These are phyloP conservation scores for Fusarium pseudoanthophilum DNA, from an alignment of 2,329 filamentous ascomycete genomes.

Conservation along the genomic window DNA sequence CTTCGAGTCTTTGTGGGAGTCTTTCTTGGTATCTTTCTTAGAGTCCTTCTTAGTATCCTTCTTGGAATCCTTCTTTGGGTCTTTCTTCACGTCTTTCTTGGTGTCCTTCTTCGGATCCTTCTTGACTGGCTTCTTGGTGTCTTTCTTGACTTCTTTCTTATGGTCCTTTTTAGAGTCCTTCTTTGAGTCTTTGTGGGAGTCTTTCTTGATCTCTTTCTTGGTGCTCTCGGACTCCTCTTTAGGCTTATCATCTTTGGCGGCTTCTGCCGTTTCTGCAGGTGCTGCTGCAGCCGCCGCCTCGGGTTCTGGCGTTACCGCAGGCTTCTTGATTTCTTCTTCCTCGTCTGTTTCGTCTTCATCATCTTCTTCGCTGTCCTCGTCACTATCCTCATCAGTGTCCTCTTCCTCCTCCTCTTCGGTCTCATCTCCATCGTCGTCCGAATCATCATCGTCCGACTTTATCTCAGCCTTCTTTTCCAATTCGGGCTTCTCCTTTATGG, in stretches of 20 bases:
- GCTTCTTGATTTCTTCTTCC: conserved; percentile 29
- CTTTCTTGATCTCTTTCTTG: background rate
- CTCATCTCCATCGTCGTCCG: conserved; percentile 12
- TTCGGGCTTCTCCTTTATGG: conserved; percentile 53
- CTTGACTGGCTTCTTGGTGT: background rate
- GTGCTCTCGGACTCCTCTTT: conserved; percentile 4
- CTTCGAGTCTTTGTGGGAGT: background rate
- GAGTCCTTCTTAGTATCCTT: background rate
- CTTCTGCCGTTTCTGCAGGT: background rate
- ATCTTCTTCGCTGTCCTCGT: conserved; percentile 18
- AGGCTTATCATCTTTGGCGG: conserved; percentile 17
- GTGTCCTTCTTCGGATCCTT: background rate
- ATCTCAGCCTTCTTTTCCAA: conserved; percentile 50
- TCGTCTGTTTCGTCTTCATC: conserved; percentile 30
- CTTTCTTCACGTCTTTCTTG: conserved; percentile 12
- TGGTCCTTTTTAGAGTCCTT: conserved; percentile 13
- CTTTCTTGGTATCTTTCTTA: background rate
- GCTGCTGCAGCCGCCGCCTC: background rate
- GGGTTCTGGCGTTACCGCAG: background rate
- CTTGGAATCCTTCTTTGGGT: background rate
- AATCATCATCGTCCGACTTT: conserved; percentile 40
- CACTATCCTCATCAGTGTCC: conserved; percentile 36
- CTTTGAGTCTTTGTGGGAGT: conserved; percentile 13
- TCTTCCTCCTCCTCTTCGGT: conserved; percentile 33
- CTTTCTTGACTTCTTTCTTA: background rate